phyloP scores from a whole-genome alignment of 2,329 filamentous ascomycete species.

The Didymella lethalis region DNA sequence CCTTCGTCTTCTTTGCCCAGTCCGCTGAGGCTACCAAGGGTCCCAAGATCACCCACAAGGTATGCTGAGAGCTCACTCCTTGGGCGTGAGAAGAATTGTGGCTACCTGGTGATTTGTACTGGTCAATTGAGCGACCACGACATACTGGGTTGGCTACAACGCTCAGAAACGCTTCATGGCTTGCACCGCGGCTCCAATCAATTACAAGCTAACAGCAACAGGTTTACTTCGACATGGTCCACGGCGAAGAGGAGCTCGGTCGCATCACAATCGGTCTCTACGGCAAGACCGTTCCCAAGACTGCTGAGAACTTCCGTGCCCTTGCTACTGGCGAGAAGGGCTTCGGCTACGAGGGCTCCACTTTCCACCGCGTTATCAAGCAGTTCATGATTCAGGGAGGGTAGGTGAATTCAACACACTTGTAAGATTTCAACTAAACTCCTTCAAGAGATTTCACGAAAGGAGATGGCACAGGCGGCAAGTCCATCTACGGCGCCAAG shows the following conservation, averaged over 20 bases:
- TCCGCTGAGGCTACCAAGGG: constrained; percentile 63
- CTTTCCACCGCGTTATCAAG: constrained; percentile 91
- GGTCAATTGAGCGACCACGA: constrained; percentile 7
- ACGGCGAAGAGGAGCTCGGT: constrained; percentile 77
- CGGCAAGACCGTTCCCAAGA: constrained; percentile 85
- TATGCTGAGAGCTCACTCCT: constrained; percentile 37
- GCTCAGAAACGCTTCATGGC: background rate
- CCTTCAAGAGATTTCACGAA: constrained; percentile 73
- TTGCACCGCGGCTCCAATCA: background rate
- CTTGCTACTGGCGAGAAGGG: constrained; percentile 87
- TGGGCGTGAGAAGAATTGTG: background rate
- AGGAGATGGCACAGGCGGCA: constrained; percentile 82
- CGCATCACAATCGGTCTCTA: constrained; percentile 84
- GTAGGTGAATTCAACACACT: background rate
- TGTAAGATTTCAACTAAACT: background rate
- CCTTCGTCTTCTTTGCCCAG: constrained; percentile 50
- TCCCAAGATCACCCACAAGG: constrained; percentile 95
- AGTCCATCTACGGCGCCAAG: constrained; percentile 86
- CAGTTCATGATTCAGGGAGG: constrained; percentile 92
- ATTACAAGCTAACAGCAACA: constrained; percentile 30
- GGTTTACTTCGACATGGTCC: constrained; percentile 84
- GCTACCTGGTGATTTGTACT: constrained; percentile 2
- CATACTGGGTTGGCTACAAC: background rate
- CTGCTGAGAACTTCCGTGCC: constrained; percentile 73
- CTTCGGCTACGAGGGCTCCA: constrained; percentile 81